These are phyloP conservation scores for Aspergillus pseudoterreus DNA, from an alignment of 2,329 filamentous ascomycete species.

Conservation along the genomic window DNA sequence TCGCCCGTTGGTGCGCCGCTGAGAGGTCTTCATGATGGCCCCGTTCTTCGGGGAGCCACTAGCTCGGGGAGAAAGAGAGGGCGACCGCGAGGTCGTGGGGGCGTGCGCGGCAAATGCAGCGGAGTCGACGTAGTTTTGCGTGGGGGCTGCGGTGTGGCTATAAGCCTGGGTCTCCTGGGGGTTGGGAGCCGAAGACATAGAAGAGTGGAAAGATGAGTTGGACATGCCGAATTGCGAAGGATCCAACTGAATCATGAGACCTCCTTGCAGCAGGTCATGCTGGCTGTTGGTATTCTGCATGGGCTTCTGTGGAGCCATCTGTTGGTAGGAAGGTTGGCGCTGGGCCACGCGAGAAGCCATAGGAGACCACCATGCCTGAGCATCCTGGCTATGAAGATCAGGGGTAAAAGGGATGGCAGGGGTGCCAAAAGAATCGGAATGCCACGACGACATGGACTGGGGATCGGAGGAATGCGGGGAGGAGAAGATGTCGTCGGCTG, in stretches of 20 bases:
- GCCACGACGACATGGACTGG: slow-evolving; percentile 39
- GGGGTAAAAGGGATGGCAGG: slow-evolving; percentile 37
- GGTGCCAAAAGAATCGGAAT: slow-evolving; percentile 36
- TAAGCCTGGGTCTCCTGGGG: slow-evolving; percentile 15
- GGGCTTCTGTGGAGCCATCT: slow-evolving; percentile 31
- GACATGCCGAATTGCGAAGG: slow-evolving; percentile 33
- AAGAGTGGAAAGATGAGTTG: slow-evolving; percentile 27
- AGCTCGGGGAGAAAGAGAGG: slow-evolving; percentile 35
- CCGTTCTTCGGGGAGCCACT: slow-evolving; percentile 30
- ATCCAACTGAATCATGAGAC: slow-evolving; percentile 39
- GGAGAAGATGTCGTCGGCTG: slow-evolving; percentile 37
- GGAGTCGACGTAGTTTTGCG: slow-evolving; percentile 24
- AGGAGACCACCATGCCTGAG: slow-evolving; percentile 41
- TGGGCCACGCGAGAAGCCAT: slow-evolving; percentile 33
- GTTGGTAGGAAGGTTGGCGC: slow-evolving; percentile 34
- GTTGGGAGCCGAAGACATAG: slow-evolving; percentile 17
- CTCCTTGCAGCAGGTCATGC: slow-evolving; percentile 35
- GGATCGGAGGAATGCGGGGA: slow-evolving; percentile 38
- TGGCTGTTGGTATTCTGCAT: slow-evolving; percentile 26
- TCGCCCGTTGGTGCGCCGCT: slow-evolving; percentile 37
- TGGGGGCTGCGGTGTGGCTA: slow-evolving; percentile 13
- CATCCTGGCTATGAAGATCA: slow-evolving; percentile 35
- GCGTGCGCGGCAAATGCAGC: slow-evolving; percentile 28
- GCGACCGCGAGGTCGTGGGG: slow-evolving; percentile 30
- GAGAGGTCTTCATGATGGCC: slow-evolving; percentile 25